Conservation (phyloP, 139 green algal genomes). For the Chlamydomonas applanata region DNA sequence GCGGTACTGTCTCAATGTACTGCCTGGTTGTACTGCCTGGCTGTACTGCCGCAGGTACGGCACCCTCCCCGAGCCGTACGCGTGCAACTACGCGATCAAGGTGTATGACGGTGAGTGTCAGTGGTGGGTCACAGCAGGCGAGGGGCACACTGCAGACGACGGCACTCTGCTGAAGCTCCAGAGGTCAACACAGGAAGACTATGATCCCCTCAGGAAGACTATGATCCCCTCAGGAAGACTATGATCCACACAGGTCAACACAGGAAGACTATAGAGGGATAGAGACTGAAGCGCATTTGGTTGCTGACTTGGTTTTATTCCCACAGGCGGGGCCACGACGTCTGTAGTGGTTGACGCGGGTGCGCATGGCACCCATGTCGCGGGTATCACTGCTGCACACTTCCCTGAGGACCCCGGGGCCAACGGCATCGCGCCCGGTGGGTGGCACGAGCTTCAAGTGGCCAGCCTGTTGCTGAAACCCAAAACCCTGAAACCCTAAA, state of each 20-base stretch:
- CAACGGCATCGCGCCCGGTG: slow-evolving; percentile 84
- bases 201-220: too few relatives aligned
- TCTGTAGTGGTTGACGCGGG: slow-evolving; percentile 7
- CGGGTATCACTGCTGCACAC: slow-evolving; percentile 78
- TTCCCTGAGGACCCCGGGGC: slow-evolving; percentile 69
- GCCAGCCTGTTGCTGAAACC: too few relatives aligned
- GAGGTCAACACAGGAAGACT: too few relatives aligned
- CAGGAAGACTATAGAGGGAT: too few relatives aligned
- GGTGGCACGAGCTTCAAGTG: too few relatives aligned
- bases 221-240: too few relatives aligned
- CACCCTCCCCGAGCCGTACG: slow-evolving; percentile 56
- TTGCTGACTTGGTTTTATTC: not conserved
- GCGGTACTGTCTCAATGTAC: not conserved
- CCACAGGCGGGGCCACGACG: not conserved
- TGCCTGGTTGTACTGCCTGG: not conserved
- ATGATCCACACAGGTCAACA: too few relatives aligned
- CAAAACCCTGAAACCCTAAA: too few relatives aligned
- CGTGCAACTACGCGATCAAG: slow-evolving; percentile 74
- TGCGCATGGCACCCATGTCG: slow-evolving; percentile 1
- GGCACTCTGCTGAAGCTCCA: too few relatives aligned
- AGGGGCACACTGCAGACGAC: too few relatives aligned
- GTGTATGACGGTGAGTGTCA: slow-evolving; percentile 66
- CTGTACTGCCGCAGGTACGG: slow-evolving; percentile 15
- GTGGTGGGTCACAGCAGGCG: too few relatives aligned
- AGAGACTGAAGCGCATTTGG: too few relatives aligned